These are phyloP conservation scores for Acanthamoeba healyi DNA, from an alignment of 208 protist genomes.

Conservation along the genomic window DNA sequence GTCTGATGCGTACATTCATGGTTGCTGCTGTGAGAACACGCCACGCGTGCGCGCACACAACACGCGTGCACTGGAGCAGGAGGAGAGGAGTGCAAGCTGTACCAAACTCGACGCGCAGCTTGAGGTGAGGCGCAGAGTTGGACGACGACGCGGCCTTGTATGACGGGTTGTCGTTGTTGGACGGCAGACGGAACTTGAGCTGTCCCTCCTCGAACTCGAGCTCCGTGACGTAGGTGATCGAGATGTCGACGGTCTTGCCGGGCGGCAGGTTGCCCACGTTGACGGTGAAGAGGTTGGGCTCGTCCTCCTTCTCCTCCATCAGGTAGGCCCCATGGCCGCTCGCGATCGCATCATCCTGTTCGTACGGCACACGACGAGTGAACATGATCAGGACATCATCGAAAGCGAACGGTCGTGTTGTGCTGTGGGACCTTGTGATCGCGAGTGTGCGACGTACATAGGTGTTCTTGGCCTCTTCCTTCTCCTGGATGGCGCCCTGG, in stretches of 20 bases:
- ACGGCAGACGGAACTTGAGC: not conserved
- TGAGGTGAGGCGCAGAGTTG: not conserved
- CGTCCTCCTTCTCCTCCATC: conserved; percentile 69
- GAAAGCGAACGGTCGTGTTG: too few species aligned
- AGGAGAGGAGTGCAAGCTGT: not conserved
- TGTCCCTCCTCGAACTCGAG: conserved; percentile 43
- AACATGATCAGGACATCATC: too few species aligned
- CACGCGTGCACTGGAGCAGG: too few species aligned
- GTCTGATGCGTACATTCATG: too few species aligned
- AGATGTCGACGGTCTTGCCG: conserved; percentile 57
- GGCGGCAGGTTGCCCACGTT: conserved; percentile 78
- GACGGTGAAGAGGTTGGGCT: conserved; percentile 76
- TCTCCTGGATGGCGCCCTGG: conserved; percentile 86
- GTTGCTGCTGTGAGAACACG: too few species aligned
- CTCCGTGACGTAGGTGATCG: conserved; percentile 76
- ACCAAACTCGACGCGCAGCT: not conserved
- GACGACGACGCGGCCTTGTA: too few species aligned
- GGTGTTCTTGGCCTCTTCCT: conserved; percentile 83
- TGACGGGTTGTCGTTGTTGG: conserved; percentile 17
- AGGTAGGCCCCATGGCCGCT: conserved; percentile 77
- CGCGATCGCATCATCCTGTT: conserved; percentile 76
- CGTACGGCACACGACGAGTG: not conserved
- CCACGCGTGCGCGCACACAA: too few species aligned
- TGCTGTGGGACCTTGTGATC: too few species aligned
- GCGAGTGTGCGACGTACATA: conserved; percentile 82